Evolutionary conservation across 306 rosid species (phyloP).

Genomic region (Quercus alba): DNA sequence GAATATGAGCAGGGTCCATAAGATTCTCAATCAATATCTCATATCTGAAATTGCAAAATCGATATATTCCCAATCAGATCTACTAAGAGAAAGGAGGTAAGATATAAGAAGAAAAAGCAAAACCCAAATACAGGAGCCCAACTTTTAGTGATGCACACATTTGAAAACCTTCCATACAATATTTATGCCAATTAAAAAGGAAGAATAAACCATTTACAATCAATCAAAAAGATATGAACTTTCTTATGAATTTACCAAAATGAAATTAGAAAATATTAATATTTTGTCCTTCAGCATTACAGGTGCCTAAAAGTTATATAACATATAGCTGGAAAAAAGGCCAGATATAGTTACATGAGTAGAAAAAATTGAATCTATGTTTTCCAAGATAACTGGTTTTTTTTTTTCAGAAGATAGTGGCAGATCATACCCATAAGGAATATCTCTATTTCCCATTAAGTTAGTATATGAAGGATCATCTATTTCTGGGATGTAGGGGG

Average conservation of each 20-base stretch:
- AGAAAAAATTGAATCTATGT: neutral
- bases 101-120: neutral
- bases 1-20: constrained; percentile 90
- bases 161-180: neutral
- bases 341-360: neutral
- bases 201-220: neutral
- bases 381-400: neutral
- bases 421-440: constrained; percentile 66
- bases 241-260: neutral
- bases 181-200: neutral
- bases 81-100: neutral
- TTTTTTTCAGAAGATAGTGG: constrained; percentile 1
- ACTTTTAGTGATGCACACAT: neutral
- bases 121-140: neutral
- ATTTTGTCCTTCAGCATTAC: neutral
- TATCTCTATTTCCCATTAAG: constrained; percentile 65
- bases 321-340: neutral
- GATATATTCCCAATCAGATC: neutral
- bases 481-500: constrained; percentile 66
- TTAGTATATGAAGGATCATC: constrained; percentile 68
- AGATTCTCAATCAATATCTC: constrained; percentile 91
- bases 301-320: neutral
- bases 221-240: neutral
- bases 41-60: constrained; percentile 53
- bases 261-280: neutral